Evolutionary conservation across 306 rosid genomes (phyloP).

Genomic region (Urtica urens): DNA sequence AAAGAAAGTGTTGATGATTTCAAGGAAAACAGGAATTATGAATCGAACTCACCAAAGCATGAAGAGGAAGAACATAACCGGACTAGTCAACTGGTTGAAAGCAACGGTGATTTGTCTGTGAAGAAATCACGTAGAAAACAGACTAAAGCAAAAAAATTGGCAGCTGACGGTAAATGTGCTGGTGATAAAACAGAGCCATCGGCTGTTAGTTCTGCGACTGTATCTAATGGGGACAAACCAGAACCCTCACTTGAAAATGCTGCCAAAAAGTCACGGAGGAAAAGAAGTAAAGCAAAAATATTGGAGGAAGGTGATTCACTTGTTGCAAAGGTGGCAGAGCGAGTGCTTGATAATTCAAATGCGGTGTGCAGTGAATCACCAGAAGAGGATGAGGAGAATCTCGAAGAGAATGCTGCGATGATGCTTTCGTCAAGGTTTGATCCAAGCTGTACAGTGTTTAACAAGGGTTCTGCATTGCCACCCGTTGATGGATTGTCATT

Average conservation of each 20-base stretch:
- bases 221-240: slow-evolving; percentile 37
- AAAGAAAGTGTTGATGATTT: slow-evolving; percentile 13
- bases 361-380: slow-evolving; percentile 34
- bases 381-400: slow-evolving; percentile 84
- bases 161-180: slow-evolving; percentile 21
- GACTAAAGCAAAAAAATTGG: slow-evolving; percentile 33
- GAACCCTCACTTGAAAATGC: slow-evolving; percentile 48
- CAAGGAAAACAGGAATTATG: slow-evolving; percentile 12
- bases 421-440: slow-evolving; percentile 98
- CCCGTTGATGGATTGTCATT: slow-evolving; percentile 41
- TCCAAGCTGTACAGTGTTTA: slow-evolving; percentile 86
- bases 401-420: slow-evolving; percentile 93
- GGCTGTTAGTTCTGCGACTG: slow-evolving; percentile 28
- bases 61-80: slow-evolving; percentile 13
- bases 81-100: slow-evolving; percentile 31
- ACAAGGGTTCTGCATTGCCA: slow-evolving; percentile 43
- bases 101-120: slow-evolving; percentile 36
- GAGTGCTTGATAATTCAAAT: slow-evolving; percentile 27
- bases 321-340: slow-evolving; percentile 34
- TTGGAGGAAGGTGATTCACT: slow-evolving; percentile 25
- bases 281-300: slow-evolving; percentile 33
- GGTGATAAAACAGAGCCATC: slow-evolving; percentile 37
- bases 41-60: slow-evolving; percentile 15
- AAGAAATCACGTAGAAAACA: slow-evolving; percentile 38
- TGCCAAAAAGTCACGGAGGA: slow-evolving; percentile 41